Evolutionary conservation across 2,329 filamentous ascomycete genomes (phyloP).

Genomic region (Chrysoporthe austroafricana): DNA sequence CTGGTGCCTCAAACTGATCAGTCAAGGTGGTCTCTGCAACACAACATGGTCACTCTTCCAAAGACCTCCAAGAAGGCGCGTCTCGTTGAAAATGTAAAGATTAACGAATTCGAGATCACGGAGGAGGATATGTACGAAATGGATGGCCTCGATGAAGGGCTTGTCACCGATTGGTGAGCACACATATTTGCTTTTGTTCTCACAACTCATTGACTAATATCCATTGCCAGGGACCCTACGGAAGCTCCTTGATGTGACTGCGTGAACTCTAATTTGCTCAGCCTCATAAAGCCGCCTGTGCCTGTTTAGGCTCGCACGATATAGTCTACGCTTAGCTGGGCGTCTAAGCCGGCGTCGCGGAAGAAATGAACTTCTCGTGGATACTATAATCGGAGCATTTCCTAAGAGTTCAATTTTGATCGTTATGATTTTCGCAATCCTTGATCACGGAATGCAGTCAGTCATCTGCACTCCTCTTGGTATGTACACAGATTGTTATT

Average conservation of each 20-base stretch:
- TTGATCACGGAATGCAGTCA: no score
- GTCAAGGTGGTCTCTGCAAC: conserved; percentile 73
- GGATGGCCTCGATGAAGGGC: conserved; percentile 70
- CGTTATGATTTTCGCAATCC: no score
- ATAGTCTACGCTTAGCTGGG: no score
- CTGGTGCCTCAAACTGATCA: neutral
- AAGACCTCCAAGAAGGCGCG: conserved; percentile 69
- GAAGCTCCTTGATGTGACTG: conserved; percentile 27
- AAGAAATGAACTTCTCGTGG: no score
- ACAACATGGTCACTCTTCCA: conserved; percentile 72
- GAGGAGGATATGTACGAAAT: conserved; percentile 65
- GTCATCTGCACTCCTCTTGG: no score
- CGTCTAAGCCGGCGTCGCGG: no score
- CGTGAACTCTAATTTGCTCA: no score
- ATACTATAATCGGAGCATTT: no score
- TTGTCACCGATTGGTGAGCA: conserved; percentile 69
- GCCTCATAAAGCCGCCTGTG: no score
- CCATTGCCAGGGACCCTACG: conserved; percentile 30
- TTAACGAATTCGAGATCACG: conserved; percentile 64
- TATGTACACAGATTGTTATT: no score
- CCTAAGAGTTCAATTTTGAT: no score
- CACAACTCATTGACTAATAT: conserved; percentile 4
- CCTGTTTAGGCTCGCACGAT: no score
- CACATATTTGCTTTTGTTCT: neutral
- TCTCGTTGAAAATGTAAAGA: conserved; percentile 66